Percentiles rank a stretch among this genome's conserved stretches.
Evolutionary conservation across 1,284 basidiomycete genomes (phyloP).

Genomic region (Coniferiporia sulphurascens): DNA sequence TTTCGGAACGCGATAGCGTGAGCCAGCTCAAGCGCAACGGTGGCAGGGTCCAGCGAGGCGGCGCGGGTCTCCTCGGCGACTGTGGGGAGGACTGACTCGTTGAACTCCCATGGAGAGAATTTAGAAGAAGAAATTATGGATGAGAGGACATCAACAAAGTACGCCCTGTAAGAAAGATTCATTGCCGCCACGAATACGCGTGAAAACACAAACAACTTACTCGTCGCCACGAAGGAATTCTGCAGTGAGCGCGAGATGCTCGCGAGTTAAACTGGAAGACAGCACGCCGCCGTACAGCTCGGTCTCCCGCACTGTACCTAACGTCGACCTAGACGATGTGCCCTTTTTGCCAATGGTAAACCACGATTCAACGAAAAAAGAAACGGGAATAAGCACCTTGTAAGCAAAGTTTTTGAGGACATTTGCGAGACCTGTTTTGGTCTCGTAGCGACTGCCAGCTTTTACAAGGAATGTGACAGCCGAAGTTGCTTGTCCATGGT

Average conservation of each 20-base stretch:
- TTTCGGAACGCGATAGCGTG: slow-evolving; percentile 87
- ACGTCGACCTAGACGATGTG: slow-evolving; percentile 78
- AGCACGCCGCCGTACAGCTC: slow-evolving; percentile 94
- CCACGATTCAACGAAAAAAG: not conserved
- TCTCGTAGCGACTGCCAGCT: slow-evolving; percentile 85
- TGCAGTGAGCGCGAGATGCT: slow-evolving; percentile 89
- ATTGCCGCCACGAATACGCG: slow-evolving; percentile 1
- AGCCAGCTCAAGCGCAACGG: slow-evolving; percentile 74
- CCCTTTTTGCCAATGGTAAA: slow-evolving; percentile 37
- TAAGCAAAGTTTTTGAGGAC: slow-evolving; percentile 95
- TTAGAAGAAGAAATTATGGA: slow-evolving; percentile 80
- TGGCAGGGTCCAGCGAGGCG: slow-evolving; percentile 58
- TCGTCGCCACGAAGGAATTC: slow-evolving; percentile 96
- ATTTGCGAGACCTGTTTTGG: slow-evolving; percentile 83
- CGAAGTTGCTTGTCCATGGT: slow-evolving; percentile 77
- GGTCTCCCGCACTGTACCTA: slow-evolving; percentile 88
- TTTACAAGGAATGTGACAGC: slow-evolving; percentile 88
- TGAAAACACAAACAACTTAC: slow-evolving; percentile 50
- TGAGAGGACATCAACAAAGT: slow-evolving; percentile 84
- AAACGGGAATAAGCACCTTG: slow-evolving; percentile 59
- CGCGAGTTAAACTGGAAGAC: slow-evolving; percentile 80
- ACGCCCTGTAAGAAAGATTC: slow-evolving; percentile 45
- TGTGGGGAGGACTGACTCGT: slow-evolving; percentile 79
- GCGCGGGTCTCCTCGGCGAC: slow-evolving; percentile 66
- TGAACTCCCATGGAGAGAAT: slow-evolving; percentile 82